Evolutionary conservation across 345 rosid genomes (phyloP).

Genomic region (Gynandropsis gynandra): DNA sequence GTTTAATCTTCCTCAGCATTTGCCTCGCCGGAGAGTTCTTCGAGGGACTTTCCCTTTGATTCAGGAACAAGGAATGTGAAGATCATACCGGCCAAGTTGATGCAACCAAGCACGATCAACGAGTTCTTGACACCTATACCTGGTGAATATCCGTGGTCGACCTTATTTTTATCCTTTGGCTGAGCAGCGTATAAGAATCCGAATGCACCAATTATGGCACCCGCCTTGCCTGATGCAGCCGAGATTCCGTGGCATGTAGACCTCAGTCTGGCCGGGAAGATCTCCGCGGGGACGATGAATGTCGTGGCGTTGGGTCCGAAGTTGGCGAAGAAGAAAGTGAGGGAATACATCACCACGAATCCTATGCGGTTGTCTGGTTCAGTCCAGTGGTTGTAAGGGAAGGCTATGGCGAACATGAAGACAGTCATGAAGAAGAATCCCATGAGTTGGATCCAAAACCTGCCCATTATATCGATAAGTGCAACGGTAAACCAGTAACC

Average conservation of each 20-base stretch:
- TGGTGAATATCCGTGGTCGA: conserved; percentile 43
- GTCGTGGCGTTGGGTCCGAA: conserved; percentile 64
- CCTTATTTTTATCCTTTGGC: conserved; percentile 21
- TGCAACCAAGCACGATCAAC: conserved; percentile 35
- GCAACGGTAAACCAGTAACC: conserved; percentile 67
- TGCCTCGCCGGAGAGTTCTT: conserved; percentile 50
- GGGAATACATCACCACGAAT: conserved; percentile 39
- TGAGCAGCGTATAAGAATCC: conserved; percentile 48
- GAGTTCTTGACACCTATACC: conserved; percentile 55
- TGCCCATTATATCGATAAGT: conserved; percentile 47
- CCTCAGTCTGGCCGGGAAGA: conserved; percentile 52
- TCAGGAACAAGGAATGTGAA: conserved; percentile 53
- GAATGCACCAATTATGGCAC: conserved; percentile 53
- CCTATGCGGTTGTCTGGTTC: conserved; percentile 29
- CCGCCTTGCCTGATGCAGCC: conserved; percentile 50
- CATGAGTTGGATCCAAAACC: conserved; percentile 48
- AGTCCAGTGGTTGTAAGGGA: conserved; percentile 56
- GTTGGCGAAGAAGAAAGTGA: conserved; percentile 56
- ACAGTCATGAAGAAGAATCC: conserved; percentile 68
- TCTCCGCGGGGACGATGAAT: conserved; percentile 53
- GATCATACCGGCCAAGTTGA: conserved; percentile 42
- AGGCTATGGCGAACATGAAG: conserved; percentile 52
- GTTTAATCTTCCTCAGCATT: conserved; percentile 13
- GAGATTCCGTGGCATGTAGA: conserved; percentile 63
- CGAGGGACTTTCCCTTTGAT: conserved; percentile 47